Evolutionary conservation across 2,329 filamentous ascomycete genomes (phyloP), one percentile per base, ranked within the genome.

Genomic region (Sclerotinia trifoliorum): DNA sequence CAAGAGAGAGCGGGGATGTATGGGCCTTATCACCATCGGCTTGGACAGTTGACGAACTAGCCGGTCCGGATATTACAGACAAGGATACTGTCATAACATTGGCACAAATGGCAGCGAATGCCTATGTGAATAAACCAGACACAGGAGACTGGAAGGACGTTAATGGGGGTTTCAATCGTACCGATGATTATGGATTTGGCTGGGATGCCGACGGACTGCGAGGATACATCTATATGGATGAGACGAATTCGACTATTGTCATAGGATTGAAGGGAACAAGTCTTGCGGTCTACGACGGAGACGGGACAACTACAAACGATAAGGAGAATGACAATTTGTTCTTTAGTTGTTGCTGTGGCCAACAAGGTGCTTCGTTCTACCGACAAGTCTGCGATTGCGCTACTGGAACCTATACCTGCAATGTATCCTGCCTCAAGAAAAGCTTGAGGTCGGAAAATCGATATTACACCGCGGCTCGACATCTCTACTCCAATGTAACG

Each of bases 281-380:
- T 1, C 87, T 90, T 2, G 94, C 95, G 17, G 89, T 98, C 4
- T 98, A 97, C 77, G 94, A 98, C 78, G 95, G 95, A n/a, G 91
- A 94, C 49, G 94, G 94, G 64, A 98, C 95, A 1, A 98, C 94
- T 0, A 96, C 93, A 35, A 97, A 97, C 74, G 95, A 99, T 81
- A 99, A 99, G 81, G 83, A 94, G 76, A 99, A 98, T 78, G 95
- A 99, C 80, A 99, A 99, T 77, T 84, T 99, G 13, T 97, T 96
- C 80, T 97, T 97, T 81, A 96, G 94, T 77, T 99, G 95, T 81
- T 99, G 95, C 79, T 99, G 95, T 80, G 95, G 88, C 5, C 93
- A 97, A 80, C 94, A 96, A 74, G 93, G 94, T 0, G 92, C 93
- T 72, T 93, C 89, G 81, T 88, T 93, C 21, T 97, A 93, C 90